Percentiles rank a stretch among this genome's conserved stretches.
Conservation (phyloP, 2,329 filamentous ascomycete species). For the Colletotrichum sp. region DNA sequence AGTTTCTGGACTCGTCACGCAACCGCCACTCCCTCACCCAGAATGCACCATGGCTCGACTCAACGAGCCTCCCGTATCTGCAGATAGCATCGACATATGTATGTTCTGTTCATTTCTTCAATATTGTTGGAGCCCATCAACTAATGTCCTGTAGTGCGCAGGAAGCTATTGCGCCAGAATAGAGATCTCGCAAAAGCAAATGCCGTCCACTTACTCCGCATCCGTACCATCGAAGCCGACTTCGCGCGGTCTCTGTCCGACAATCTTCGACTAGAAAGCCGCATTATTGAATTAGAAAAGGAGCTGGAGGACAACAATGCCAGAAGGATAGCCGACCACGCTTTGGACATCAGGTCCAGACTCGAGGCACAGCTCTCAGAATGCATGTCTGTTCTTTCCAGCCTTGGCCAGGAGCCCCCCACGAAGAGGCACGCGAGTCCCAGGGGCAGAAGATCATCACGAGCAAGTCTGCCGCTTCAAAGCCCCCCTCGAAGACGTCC, state of each 20-base stretch:
- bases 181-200: slow-evolving; percentile 83
- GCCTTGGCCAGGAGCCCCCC: slow-evolving; percentile 67
- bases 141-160: slow-evolving; percentile 64
- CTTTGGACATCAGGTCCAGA: slow-evolving; percentile 71
- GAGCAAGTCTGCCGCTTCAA: slow-evolving; percentile 28
- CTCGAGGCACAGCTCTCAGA: slow-evolving; percentile 77
- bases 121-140: slow-evolving; percentile 12
- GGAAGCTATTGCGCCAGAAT: slow-evolving; percentile 82
- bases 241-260: slow-evolving; percentile 77
- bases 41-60: slow-evolving; percentile 75
- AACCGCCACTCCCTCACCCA: slow-evolving; percentile 1
- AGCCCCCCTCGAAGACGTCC: slow-evolving; percentile 62
- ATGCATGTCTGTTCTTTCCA: slow-evolving; percentile 70
- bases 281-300: slow-evolving; percentile 72
- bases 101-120: slow-evolving; percentile 49
- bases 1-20: background rate
- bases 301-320: slow-evolving; percentile 67
- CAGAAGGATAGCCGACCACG: slow-evolving; percentile 67
- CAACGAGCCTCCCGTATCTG: slow-evolving; percentile 74
- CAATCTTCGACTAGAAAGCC: slow-evolving; percentile 75
- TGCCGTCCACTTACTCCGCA: slow-evolving; percentile 77
- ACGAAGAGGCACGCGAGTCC: slow-evolving; percentile 46
- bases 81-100: slow-evolving; percentile 76
- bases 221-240: slow-evolving; percentile 78
- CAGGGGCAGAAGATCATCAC: slow-evolving; percentile 5